Evolutionary conservation across 208 protist genomes (phyloP), one percentile per base, ranked within the genome.

Genomic region (Crithidia sp.): DNA sequence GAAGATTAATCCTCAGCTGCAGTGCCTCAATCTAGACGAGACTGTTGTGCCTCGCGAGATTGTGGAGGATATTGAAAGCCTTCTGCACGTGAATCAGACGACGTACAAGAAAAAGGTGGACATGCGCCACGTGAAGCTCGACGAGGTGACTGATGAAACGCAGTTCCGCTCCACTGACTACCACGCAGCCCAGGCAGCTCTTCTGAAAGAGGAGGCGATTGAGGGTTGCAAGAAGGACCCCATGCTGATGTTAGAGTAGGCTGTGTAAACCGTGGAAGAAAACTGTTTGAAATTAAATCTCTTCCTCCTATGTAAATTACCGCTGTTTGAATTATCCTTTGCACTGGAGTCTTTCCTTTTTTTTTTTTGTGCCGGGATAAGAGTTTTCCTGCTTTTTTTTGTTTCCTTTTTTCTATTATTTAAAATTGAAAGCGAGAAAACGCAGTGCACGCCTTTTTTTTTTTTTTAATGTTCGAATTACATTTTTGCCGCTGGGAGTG

Each of bases 31-130:
- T 55, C 71, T 94, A 45, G 79, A 87, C 17, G 73, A 79, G 55
- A 93, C 89, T 9, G 62, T 73, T 44, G 82, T 94, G 10, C 86
- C 92, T 37, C 68, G 77, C n/a, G 69, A 86, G 6, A 83, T 92
- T 36, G 64, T 83, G 50, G 89, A 96, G 59, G 84, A 93, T 71
- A 89, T 94, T 69, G 73, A 77, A 17, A 86, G 81, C 60, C 82
- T 96, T 54, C 71, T 96, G 66, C 89, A 93, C 71, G 83, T 96
- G n/a, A 96, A 96, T 68, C 81, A 93, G 67, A 88, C 83, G 0
- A 77, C 81, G 2, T 65, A 90, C 14, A 79, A 69, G 13, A 77
- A 81, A 10, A 62, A 70, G 50, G 80, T 87, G 10, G 79, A 94
- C 59, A 87, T 95, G 86, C 83, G 83, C 45, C 43, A n/a, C 39